Base-by-base conservation (phyloP, 2,329 filamentous ascomycete species). In the Hymenoscyphus scutula region DNA sequence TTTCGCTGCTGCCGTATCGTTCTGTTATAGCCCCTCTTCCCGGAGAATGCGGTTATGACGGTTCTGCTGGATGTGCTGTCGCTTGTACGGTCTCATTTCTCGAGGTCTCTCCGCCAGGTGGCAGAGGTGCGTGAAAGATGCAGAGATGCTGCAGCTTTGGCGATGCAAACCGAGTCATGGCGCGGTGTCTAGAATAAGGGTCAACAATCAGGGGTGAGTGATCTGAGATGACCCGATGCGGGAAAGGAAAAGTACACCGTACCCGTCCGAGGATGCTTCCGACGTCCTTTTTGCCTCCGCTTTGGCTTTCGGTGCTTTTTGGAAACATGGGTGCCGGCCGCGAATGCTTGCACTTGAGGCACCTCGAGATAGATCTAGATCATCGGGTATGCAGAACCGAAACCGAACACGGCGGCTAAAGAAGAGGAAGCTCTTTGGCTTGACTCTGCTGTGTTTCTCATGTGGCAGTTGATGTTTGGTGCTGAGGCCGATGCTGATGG, bases 111-210 rank as follows among this genome's bases (percentile, higher is more conserved):
- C 45, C 45, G 23, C 45, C 19, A 51, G 11, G 19, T 25, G 45
- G 45, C 19, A 51, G 19, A 51, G 45, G 13, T 10, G 19, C 45
- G n/a, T n/a, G n/a, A 29, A 6, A 29, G 27, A 29, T 29, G 45
- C 19, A 51, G 19, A 51, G 45, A 23, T 10, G 19, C 45, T 25
- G n/a, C 45, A 51, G 45, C 19, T 51, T 25, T 51, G 10, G 45
- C 45, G 45, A 51, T 13, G 19, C 45, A 23, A 25, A 51, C 45
- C 45, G 45, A 51, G 45, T 51, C 45, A 51, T 51, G 45, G 19
- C 45, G 11, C 19, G 45, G 23, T 51, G 45, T 10, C 23, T 19
- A 51, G n/a, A 51, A 51, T 25, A 19, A 27, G 45, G 45, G 45
- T 11, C 19, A 13, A 29, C 5, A 19, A 51, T 19, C 45, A 48